A percentile compares a stretch with the other conserved stretches of the same genome.
phyloP scores from a whole-genome alignment of 140 eudicot genomes.

The Senecio squalidus region DNA sequence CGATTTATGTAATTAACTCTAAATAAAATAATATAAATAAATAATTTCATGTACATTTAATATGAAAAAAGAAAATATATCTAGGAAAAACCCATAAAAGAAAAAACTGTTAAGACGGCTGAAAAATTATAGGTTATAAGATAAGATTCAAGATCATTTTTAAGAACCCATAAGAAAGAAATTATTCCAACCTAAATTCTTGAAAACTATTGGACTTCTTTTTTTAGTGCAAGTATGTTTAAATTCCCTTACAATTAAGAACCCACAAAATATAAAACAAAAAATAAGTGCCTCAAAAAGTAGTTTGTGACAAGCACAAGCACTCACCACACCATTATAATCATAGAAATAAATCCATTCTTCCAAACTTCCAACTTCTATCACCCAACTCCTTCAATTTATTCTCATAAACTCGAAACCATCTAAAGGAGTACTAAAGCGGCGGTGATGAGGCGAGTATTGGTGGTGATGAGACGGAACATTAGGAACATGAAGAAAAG shows the following conservation, averaged over 20 bases:
- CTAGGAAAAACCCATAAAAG: background rate
- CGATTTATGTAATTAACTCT: too few relatives aligned
- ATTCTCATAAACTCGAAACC: constrained; percentile 16
- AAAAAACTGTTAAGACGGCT: constrained; percentile 7
- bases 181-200: constrained; percentile 17
- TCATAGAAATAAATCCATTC: constrained; percentile 1
- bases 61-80: too few relatives aligned
- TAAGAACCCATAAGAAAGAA: background rate
- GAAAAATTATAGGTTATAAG: background rate
- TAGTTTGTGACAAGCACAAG: constrained; percentile 41
- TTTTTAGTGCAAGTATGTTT: constrained; percentile 13
- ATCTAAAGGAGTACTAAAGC: background rate
- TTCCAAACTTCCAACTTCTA: constrained; percentile 2
- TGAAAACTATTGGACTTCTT: background rate
- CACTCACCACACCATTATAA: constrained; percentile 40
- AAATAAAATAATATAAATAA: too few relatives aligned
- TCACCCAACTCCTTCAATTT: constrained; percentile 21
- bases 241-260: constrained; percentile 18
- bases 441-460: constrained; percentile 31
- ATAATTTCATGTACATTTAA: too few relatives aligned
- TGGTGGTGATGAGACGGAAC: constrained; percentile 36
- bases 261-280: constrained; percentile 5
- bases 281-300: constrained; percentile 22
- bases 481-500: constrained; percentile 39
- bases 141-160: constrained; percentile 12